Base-by-base conservation (phyloP, 306 rosid genomes). In the Rubus idaeus region DNA sequence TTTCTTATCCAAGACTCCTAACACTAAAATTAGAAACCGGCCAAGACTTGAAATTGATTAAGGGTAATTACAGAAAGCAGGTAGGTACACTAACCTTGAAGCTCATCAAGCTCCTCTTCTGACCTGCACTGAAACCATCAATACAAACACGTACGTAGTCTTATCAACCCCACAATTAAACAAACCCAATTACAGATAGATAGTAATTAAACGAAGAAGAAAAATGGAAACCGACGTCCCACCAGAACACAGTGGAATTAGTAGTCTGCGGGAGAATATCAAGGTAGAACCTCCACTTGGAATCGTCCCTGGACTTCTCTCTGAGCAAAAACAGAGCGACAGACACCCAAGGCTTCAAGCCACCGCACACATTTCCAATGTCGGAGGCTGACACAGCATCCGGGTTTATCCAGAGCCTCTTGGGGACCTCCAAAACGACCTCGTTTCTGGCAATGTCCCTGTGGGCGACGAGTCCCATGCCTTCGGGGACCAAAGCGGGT, bases 81-180 rank as follows among this genome's bases (percentile, higher is more conserved):
- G n/a, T 1, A 4, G 2, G n/a, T 1, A 13, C 17, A 84, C 90
- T 72, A 82, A 95, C 98, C 97, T 90, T 88, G 95, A 77, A 92
- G 87, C 70, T 92, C 93, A 10, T 83, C 77, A 50, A 95, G 97
- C 95, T 95, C 98, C 87, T 92, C 93, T 88, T 92, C 97, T 90
- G 96, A 95, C 98, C 98, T 95, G 98, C 96, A 80, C 98, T 89
- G 96, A 84, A 94, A 88, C 86, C 90, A 87, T 74, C 84, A 82
- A 87, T 37, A 58, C 45, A 83, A 75, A 42, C 75, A 63, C 45
- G 35, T 30, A 30, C 35, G 35, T 30, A 30, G 35, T 86, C 80
- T 82, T 80, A 86, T 89, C 83, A 89, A 88, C 85, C 81, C 82
- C 87, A 82, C 76, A 73, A n/a, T n/a, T n/a, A n/a, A 39, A 83